These are phyloP conservation scores for Asclepias syriaca DNA, from an alignment of 257 asterid species.

Conservation along the genomic window DNA sequence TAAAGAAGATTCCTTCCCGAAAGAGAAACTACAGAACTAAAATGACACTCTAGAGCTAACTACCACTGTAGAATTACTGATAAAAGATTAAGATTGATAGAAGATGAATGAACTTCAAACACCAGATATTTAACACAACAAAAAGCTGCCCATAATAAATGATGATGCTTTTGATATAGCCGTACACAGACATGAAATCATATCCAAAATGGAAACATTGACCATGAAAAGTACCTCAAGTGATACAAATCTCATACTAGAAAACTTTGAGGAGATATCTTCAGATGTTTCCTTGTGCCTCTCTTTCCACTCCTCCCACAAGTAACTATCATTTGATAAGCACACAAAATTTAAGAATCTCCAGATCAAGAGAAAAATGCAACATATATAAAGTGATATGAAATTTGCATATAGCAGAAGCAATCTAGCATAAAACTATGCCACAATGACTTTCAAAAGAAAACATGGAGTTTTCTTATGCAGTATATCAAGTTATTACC, in stretches of 20 bases:
- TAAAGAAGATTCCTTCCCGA: conserved; percentile 9
- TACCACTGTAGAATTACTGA: not conserved
- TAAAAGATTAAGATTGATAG: not conserved
- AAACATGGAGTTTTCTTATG: not conserved
- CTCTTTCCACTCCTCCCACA: conserved; percentile 97
- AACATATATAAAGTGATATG: not conserved
- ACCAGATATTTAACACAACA: not conserved
- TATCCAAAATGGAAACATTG: conserved; percentile 1
- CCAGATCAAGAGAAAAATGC: not conserved
- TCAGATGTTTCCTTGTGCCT: conserved; percentile 58
- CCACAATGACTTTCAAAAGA: not conserved
- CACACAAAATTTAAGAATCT: conserved; percentile 1
- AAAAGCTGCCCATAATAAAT: conserved; percentile 13
- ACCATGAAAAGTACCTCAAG: conserved; percentile 60
- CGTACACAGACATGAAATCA: not conserved
- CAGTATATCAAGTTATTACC: not conserved
- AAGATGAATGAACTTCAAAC: not conserved
- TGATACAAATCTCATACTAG: conserved; percentile 58
- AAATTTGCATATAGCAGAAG: not conserved
- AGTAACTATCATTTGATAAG: conserved; percentile 51
- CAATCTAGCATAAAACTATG: not conserved
- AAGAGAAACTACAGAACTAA: not conserved
- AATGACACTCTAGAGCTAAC: not conserved
- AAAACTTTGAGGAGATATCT: conserved; percentile 57
- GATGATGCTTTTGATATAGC: not conserved